phyloP scores from a whole-genome alignment of 495 filamentous ascomycete species.

The Aspergillus saccharolyticus region DNA sequence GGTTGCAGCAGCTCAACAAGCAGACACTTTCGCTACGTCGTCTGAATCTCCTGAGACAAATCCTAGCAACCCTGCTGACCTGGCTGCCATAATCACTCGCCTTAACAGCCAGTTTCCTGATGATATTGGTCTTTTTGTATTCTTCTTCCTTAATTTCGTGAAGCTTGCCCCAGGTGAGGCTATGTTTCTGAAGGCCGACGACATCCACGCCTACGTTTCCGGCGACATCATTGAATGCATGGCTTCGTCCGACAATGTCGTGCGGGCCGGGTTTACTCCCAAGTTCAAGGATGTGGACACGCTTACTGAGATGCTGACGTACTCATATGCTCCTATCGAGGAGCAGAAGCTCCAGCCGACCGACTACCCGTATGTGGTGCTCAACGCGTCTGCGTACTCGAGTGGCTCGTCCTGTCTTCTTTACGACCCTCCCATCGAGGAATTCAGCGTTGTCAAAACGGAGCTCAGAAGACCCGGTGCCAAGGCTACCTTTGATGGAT shows the following conservation, averaged over 20 bases:
- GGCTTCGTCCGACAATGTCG: conserved; percentile 96
- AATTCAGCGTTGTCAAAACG: conserved; percentile 86
- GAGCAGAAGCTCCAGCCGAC: conserved; percentile 86
- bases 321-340: conserved; percentile 86
- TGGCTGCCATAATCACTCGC: conserved; percentile 70
- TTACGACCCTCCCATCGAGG: conserved; percentile 95
- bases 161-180: conserved; percentile 81
- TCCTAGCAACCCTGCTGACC: conserved; percentile 43
- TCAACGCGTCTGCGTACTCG: conserved; percentile 73
- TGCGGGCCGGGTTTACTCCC: conserved; percentile 93
- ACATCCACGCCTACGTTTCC: conserved; percentile 93
- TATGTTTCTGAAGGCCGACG: conserved; percentile 92
- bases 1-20: conserved; percentile 60
- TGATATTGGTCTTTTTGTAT: conserved; percentile 72
- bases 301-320: conserved; percentile 88
- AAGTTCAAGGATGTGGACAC: conserved; percentile 97
- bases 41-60: conserved; percentile 32
- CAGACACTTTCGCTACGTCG: conserved; percentile 38
- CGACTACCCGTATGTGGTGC: conserved; percentile 75
- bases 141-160: conserved; percentile 81
- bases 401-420: conserved; percentile 63
- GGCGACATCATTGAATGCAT: conserved; percentile 99
- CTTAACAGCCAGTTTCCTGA: conserved; percentile 72
- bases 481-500: conserved; percentile 77
- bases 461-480: conserved; percentile 63